phyloP scores from a whole-genome alignment of 202 grass and related monocot genomes.

The Setaria italica region DNA sequence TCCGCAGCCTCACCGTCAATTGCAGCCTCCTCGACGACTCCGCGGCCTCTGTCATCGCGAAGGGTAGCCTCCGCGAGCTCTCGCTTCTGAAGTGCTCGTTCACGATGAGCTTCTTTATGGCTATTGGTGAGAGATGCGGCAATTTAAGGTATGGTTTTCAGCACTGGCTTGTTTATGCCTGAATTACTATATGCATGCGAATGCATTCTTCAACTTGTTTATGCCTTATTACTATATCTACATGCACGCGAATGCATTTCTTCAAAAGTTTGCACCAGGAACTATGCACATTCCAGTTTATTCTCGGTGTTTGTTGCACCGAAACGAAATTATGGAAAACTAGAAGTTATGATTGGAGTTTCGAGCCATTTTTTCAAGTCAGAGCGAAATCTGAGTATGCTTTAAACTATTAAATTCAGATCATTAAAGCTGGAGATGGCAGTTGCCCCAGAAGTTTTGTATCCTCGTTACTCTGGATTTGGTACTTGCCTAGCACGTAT shows the following conservation, averaged over 20 bases:
- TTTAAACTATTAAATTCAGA: constrained; percentile 48
- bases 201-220: background rate
- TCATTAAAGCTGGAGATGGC: constrained; percentile 67
- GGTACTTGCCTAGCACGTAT: constrained; percentile 47
- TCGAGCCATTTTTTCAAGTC: background rate
- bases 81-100: constrained; percentile 79
- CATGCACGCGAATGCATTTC: background rate
- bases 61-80: constrained; percentile 70
- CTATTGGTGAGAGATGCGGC: constrained; percentile 65
- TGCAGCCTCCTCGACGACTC: constrained; percentile 76
- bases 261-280: constrained; percentile 4
- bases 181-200: background rate
- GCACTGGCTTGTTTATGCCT: background rate
- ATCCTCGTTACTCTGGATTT: background rate
- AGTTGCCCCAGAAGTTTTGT: constrained; percentile 9
- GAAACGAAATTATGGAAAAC: background rate
- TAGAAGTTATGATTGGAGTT: background rate
- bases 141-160: constrained; percentile 67
- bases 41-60: constrained; percentile 61
- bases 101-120: constrained; percentile 62
- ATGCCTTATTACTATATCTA: background rate
- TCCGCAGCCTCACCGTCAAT: constrained; percentile 68
- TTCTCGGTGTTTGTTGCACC: background rate
- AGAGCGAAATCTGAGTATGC: background rate
- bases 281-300: background rate